Evolutionary conservation across 345 rosid genomes (phyloP), one percentile per base, ranked within the genome.

Genomic region (Dovyalis caffra): DNA sequence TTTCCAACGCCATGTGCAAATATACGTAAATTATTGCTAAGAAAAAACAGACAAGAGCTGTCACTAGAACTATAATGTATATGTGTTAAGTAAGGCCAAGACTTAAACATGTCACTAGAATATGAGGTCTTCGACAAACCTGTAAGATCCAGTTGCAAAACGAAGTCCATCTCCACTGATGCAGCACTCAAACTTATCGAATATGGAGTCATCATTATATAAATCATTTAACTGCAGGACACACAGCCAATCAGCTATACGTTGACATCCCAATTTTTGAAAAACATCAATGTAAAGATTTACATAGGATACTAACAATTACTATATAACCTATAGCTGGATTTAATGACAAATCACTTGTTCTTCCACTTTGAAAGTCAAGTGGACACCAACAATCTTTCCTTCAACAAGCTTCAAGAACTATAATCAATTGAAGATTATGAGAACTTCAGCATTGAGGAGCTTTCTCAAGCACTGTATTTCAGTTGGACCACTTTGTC

Each of bases 121-220:
- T 65, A 58, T 31, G 37, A 73, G 79, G 69, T n/a, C 31, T 64
- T 45, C 66, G 70, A 38, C 72, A 64, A 64, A 87, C 94, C 94
- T 88, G 83, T 90, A 90, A 74, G 94, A 90, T 70, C 92, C 92
- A 29, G 92, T 87, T 11, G 94, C 94, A 78, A 87, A 84, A 61
- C 79, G 82, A 74, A 77, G 77, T 66, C 92, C 92, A 82, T 84
- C 86, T 74, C 90, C 86, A 64, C 89, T 87, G 74, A 87, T 28
- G 80, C 87, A 88, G 85, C 94, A 90, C 45, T 83, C 89, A 79
- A 90, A 90, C 78, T 88, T 90, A 76, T 90, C 94, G 76, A 90
- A 90, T 80, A 90, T 88, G 64, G 86, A 74, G 74, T 90, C 92
- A 37, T 83, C 74, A 74, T 87, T 83, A 77, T 90, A 90, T 75